Evolutionary conservation across 2,329 filamentous ascomycete genomes (phyloP), one percentile per base, ranked within the genome.

Genomic region (Cladosporium halotolerans): DNA sequence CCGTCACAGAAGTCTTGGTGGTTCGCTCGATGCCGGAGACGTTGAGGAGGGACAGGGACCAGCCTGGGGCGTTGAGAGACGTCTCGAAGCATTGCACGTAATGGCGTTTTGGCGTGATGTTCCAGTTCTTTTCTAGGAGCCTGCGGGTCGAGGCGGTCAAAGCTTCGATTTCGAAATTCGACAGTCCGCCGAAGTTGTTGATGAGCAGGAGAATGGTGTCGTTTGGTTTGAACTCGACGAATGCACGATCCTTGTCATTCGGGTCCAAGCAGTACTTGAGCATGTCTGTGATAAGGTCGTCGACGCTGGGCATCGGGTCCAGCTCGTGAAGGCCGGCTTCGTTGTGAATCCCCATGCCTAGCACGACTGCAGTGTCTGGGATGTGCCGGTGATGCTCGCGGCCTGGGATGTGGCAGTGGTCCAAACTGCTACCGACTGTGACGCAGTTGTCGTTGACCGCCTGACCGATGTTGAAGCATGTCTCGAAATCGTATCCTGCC

Each of bases 41-140:
- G 58, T 80, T 80, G 32, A 76, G 76, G 0, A 81, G 64, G 1
- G 78, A 79, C 32, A 81, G 75, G 7, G 75, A 79, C 69, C 79
- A 81, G 4, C 78, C 79, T 6, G 78, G 78, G 1, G 73, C 78
- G 58, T 81, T 80, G 8, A 81, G 66, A 0, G 76, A 79, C 0
- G 77, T 79, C 55, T 80, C 77, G 43, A 80, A 76, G 2, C 72
- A 66, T 6, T 73, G 73, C 1, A 72, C 70, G 56, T 77, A 76
- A 40, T 78, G 73, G 44, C 76, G 72, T 9, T 63, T 62, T 1
- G 77, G 77, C 6, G 66, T 68, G 46, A 80, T 78, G 3, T 72
- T 69, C 73, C 75, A 79, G 52, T 74, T 73, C 4, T 63, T 63
- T 45, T 75, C 66, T 63, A 79, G 64, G 10, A 73, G 68, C 50